Evolutionary conservation across 805 yeast genomes (phyloP), one percentile per base, ranked within the genome.

Genomic region (Metschnikowia shivogae): DNA sequence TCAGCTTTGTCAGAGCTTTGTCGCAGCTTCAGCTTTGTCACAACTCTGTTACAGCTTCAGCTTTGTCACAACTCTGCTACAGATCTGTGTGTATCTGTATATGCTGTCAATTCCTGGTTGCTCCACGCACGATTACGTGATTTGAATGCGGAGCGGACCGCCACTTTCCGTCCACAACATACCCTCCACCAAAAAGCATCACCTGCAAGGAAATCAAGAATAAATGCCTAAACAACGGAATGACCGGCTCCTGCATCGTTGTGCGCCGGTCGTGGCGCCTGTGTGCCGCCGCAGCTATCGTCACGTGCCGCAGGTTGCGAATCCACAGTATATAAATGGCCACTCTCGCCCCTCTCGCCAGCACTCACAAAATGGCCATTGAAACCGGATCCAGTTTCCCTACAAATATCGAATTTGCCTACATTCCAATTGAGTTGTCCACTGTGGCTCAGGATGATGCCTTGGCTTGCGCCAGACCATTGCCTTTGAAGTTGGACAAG

Each of bases 341-440:
- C 14, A 22, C 26, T 22, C 8, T 22, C 26, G 26, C 26, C 8
- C 26, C 26, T 22, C 3, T 22, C 26, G 2, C 26, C 26, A 29
- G 5, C 34, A 14, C 4, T 26, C n/a, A 26, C 34, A 42, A 36
- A 39, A 54, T 54, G 57, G 44, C 59, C 29, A 46, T 55, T 28
- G 43, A 54, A 32, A 30, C 48, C 48, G 74, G 72, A 3, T 62
- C 61, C 29, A 44, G 49, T 36, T 66, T 71, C 54, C 75, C 76
- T 10, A 34, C 56, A 19, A 62, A 58, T 33, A 53, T 65, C 22
- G 65, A 60, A 39, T 68, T 71, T 52, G 52, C 61, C 29, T 63
- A 70, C 52, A 60, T 70, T 33, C 76, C 76, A 45, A 64, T 70
- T 48, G 67, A 62, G 42, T 49, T 62, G 39, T 48, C 55, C 38